Percentiles rank a stretch among this genome's conserved stretches.
Evolutionary conservation across 2,329 filamentous ascomycete genomes (phyloP).

Genomic region (Ascochyta koolunga): DNA sequence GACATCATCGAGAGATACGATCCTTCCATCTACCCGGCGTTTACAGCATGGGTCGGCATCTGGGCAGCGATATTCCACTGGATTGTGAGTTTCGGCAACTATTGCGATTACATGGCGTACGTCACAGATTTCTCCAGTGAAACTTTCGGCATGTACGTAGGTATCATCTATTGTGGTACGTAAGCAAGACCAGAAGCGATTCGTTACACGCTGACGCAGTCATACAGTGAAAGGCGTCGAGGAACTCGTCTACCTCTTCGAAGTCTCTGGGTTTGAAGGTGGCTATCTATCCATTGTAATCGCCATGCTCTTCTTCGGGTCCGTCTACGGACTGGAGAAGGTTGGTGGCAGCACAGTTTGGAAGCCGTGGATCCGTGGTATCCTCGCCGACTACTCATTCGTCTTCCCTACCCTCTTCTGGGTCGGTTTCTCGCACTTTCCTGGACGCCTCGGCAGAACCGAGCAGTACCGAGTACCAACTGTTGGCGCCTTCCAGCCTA

Average conservation of each 20-base stretch:
- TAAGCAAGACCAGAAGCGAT: background rate
- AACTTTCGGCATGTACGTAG: conserved; percentile 61
- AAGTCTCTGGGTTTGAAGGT: conserved; percentile 47
- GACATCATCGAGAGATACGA: conserved; percentile 61
- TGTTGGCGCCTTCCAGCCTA: conserved; percentile 56
- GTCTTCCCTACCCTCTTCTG: conserved; percentile 58
- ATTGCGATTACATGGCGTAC: conserved; percentile 64
- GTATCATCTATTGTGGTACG: conserved; percentile 61
- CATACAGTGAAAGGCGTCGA: conserved; percentile 61
- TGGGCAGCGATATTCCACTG: conserved; percentile 65
- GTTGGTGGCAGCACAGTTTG: conserved; percentile 55
- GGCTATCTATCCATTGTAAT: conserved; percentile 59
- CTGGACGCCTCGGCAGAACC: conserved; percentile 52
- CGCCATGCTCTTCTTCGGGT: conserved; percentile 59
- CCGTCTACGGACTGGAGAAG: conserved; percentile 58
- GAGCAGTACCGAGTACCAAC: conserved; percentile 52
- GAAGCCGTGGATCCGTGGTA: conserved; percentile 52
- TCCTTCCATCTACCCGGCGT: conserved; percentile 57
- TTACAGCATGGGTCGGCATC: conserved; percentile 63
- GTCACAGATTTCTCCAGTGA: conserved; percentile 64
- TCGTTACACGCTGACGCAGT: background rate
- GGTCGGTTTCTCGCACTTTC: conserved; percentile 61
- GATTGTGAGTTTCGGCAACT: conserved; percentile 59
- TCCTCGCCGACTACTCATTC: conserved; percentile 60
- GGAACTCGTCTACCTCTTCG: conserved; percentile 60